Conservation (phyloP, 345 rosid species). For the Citrus mangshanensis region DNA sequence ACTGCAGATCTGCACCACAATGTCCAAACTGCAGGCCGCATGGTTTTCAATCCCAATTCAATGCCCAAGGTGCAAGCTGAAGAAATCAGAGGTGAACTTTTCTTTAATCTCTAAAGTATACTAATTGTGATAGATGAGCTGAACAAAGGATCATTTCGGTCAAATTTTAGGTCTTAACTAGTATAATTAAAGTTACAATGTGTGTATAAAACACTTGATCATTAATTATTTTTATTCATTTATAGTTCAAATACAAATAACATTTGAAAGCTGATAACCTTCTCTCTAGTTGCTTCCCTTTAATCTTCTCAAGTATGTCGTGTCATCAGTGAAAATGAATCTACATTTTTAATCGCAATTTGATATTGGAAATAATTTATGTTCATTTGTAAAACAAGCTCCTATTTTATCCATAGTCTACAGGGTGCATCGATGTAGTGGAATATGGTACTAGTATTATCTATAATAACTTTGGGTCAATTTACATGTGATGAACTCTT, state of each 20-base stretch:
- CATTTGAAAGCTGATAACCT: not conserved
- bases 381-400: not conserved
- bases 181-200: not conserved
- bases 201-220: not conserved
- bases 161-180: not conserved
- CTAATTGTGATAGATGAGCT: not conserved
- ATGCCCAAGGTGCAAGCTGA: not conserved
- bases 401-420: not conserved
- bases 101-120: slow-evolving; percentile 1
- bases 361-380: not conserved
- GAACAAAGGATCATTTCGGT: not conserved
- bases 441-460: no score
- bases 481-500: not conserved
- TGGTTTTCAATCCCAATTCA: not conserved
- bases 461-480: not conserved
- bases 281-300: not conserved
- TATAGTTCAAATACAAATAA: not conserved
- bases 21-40: slow-evolving; percentile 15
- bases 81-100: slow-evolving; percentile 18
- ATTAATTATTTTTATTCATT: not conserved
- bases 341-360: not conserved
- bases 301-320: not conserved
- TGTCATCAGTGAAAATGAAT: not conserved
- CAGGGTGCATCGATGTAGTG: not conserved
- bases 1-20: slow-evolving; percentile 10